Evolutionary conservation across 805 yeast species (phyloP), one percentile per base, ranked within the genome.

Genomic region (Zygotorulaspora florentina): DNA sequence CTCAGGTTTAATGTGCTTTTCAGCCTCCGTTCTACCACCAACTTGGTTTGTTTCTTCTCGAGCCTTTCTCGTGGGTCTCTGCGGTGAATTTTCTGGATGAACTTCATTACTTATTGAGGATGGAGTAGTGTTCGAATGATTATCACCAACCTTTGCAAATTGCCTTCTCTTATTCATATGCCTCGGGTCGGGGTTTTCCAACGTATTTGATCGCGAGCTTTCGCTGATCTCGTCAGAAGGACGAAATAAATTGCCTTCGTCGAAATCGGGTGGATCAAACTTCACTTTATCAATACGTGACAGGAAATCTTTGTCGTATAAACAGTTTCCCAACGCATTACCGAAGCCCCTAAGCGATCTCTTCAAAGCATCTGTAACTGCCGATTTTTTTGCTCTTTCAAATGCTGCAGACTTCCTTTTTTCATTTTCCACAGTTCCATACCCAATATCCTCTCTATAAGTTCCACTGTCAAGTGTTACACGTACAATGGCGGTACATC

Each of bases 381-480:
- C 93, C 52, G 87, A 90, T 56, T 86, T 86, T 64, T 83, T 85
- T 46, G 90, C 85, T 56, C 86, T 85, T 56, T 86, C 95, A 61
- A 85, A 85, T 0, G 93, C 95, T 65, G 77, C 76, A 0, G 89
- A 80, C 57, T 82, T 83, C 17, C 81, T 73, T 40, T 79, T 76
- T 36, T 87, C 85, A 59, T 84, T 85, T 39, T 86, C 93, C 13
- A 83, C 79, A 40, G 80, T 80, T n/a, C 95, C 95, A 61, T 85
- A 86, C 0, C 95, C 95, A 36, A 85, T 77, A 65, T 86, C 95
- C 58, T 86, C 95, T 56, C 85, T 86, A 56, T 67, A 85, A 0
- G 91, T 77, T 0, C 95, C 95, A 59, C 84, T 88, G 51, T 77
- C 78, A 41, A 86, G 69, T 0, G 87, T 78, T 3, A 86, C 85